Evolutionary conservation across 1,284 basidiomycete genomes (phyloP), one percentile per base, ranked within the genome.

Genomic region (Papiliotrema laurentii): DNA sequence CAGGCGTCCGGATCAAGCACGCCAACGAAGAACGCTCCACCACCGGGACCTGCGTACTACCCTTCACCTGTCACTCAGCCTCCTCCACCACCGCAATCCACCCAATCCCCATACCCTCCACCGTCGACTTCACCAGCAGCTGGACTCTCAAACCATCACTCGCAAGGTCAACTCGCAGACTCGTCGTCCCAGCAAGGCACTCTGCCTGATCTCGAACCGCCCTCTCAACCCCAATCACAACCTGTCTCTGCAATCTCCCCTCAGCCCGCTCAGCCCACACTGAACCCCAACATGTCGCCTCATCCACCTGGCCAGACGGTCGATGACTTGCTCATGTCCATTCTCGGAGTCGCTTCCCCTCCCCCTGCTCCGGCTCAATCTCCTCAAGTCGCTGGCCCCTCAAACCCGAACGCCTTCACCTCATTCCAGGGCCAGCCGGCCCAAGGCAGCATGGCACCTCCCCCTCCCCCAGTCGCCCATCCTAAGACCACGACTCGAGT

Each of bases 271-370:
- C 43, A 48, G 0, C 43, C 50, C 11, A 38, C 51, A 0, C 42
- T 49, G 25, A 22, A 41, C 9, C 43, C 50, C 10, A 16, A 41
- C 4, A 16, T 37, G n/a, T 44, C 50, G 1, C 25, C 39, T 10
- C 51, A 45, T 18, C 54, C 61, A 11, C 63, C 66, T 2, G 64
- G 61, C 13, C 61, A 69, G 48, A 69, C 67, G 1, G 69, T 66
- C n/a, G 66, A 66, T 36, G 67, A 71, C 48, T 50, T 71, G 10
- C 53, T 71, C 21, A 64, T 54, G 44, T 63, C 62, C 28, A 64
- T 71, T 11, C 54, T 69, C 1, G 67, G 66, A 4, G 36, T 58
- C 2, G 49, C 51, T 16, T 30, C 36, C 16, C 45, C 31, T 19
- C 48, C 47, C 36, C 40, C 28, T 11, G 24, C 18, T 16, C 13